Percentiles rank a stretch among this genome's conserved stretches.
Conservation (phyloP, 495 filamentous ascomycete genomes). For the Penicillium robsamsonii region DNA sequence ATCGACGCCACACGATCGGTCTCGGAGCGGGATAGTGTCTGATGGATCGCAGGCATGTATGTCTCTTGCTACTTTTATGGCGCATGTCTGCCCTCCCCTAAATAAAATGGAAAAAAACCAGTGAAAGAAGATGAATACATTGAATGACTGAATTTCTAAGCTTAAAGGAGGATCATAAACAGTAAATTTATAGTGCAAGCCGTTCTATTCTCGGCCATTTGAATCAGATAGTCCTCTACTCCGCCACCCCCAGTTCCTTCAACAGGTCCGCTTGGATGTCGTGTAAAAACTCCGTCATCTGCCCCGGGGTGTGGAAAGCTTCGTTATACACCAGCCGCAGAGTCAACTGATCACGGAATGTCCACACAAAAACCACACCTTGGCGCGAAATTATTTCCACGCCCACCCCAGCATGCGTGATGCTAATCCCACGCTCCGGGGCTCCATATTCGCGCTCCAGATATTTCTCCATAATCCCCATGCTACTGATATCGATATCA, state of each 20-base stretch:
- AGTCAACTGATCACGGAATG: slow-evolving; percentile 26
- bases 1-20: no score
- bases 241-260: slow-evolving; percentile 6
- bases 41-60: no score
- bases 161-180: no score
- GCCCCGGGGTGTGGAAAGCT: slow-evolving; percentile 22
- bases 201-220: no score
- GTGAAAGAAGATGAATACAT: no score
- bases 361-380: slow-evolving; percentile 26
- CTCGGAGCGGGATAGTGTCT: no score
- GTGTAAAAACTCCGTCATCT: slow-evolving; percentile 17
- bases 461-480: slow-evolving; percentile 25
- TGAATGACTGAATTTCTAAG: no score
- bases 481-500: slow-evolving; percentile 33
- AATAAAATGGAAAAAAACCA: no score
- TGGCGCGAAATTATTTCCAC: slow-evolving; percentile 27
- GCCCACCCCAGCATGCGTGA: slow-evolving; percentile 22
- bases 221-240: background rate
- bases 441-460: slow-evolving; percentile 24
- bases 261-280: slow-evolving; percentile 14
- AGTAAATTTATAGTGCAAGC: no score
- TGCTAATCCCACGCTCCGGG: slow-evolving; percentile 19
- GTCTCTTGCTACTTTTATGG: no score
- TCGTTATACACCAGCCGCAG: slow-evolving; percentile 35
- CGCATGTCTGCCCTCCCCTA: no score